Percentiles rank a stretch among this genome's conserved stretches.
Conservation (phyloP, 371 early-diverging fungal genomes). For the Mortierella sp. region DNA sequence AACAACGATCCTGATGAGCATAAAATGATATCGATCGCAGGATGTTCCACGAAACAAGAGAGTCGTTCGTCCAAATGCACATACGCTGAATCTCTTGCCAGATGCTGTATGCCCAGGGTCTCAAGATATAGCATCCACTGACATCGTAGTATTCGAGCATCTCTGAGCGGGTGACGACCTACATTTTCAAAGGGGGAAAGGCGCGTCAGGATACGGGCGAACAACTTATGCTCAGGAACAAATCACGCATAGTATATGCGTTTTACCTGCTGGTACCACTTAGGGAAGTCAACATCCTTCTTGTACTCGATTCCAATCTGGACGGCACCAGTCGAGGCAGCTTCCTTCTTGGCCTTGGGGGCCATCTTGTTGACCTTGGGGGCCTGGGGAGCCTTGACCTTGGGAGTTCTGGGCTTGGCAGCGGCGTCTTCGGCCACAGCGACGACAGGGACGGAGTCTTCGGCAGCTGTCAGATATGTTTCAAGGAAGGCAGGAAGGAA, state of each 20-base stretch:
- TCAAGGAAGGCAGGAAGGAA: not conserved
- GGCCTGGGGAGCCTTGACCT: constrained; percentile 45
- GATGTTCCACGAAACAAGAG: no score
- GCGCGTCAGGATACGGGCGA: no score
- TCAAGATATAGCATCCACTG: constrained; percentile 99
- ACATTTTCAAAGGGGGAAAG: not conserved
- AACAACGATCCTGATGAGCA: no score
- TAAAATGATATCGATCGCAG: no score
- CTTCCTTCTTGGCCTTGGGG: constrained; percentile 55
- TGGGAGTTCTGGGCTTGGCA: constrained; percentile 14
- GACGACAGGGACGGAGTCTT: constrained; percentile 20
- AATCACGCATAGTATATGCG: no score
- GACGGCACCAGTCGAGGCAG: constrained; percentile 61
- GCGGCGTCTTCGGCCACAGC: constrained; percentile 2
- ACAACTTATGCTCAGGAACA: not conserved
- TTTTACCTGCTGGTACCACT: constrained; percentile 97
- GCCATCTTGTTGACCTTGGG: constrained; percentile 48
- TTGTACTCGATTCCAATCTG: constrained; percentile 94
- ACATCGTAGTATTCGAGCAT: constrained; percentile 99
- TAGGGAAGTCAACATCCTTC: constrained; percentile 94
- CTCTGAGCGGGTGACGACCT: constrained; percentile 94
- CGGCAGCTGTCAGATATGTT: constrained; percentile 18
- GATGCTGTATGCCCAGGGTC: constrained; percentile 97
- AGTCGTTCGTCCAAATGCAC: no score
- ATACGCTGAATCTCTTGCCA: constrained; percentile 97